Conservation (phyloP, 192 early-diverging fungal genomes). For the Mortierella claussenii region DNA sequence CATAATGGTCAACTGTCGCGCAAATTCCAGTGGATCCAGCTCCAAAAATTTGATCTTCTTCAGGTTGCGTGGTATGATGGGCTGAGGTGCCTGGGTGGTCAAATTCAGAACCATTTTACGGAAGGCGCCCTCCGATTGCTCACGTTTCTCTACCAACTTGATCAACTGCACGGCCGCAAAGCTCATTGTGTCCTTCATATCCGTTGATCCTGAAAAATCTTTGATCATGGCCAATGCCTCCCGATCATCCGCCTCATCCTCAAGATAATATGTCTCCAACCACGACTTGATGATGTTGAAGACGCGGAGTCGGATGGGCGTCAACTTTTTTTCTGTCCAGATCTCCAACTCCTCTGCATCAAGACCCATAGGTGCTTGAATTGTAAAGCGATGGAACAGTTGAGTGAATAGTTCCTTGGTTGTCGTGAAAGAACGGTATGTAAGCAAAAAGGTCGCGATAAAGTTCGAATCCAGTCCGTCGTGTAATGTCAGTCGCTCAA, state of each 20-base stretch:
- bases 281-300: slow-evolving; percentile 96
- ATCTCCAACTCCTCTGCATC: slow-evolving; percentile 72
- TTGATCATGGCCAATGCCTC: slow-evolving; percentile 75
- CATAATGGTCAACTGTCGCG: slow-evolving; percentile 95
- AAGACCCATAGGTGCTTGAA: slow-evolving; percentile 78
- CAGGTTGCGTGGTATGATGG: slow-evolving; percentile 85
- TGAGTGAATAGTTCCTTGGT: slow-evolving; percentile 80
- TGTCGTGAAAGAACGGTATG: slow-evolving; percentile 93
- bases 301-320: slow-evolving; percentile 90
- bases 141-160: slow-evolving; percentile 81
- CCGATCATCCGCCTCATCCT: slow-evolving; percentile 71
- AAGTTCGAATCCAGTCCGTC: slow-evolving; percentile 88
- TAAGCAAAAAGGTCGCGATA: slow-evolving; percentile 91
- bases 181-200: slow-evolving; percentile 78
- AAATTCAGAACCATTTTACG: slow-evolving; percentile 72
- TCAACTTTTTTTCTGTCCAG: slow-evolving; percentile 92
- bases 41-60: slow-evolving; percentile 87
- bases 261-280: slow-evolving; percentile 93
- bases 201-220: slow-evolving; percentile 70
- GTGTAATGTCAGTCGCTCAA: slow-evolving; percentile 92
- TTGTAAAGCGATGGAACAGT: slow-evolving; percentile 82
- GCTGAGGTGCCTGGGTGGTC: slow-evolving; percentile 71
- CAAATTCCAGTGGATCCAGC: slow-evolving; percentile 91
- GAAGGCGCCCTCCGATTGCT: slow-evolving; percentile 67
- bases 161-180: slow-evolving; percentile 79